These are phyloP conservation scores for Nigrospora oryzae DNA, from an alignment of 2,329 filamentous ascomycete species.

Conservation along the genomic window DNA sequence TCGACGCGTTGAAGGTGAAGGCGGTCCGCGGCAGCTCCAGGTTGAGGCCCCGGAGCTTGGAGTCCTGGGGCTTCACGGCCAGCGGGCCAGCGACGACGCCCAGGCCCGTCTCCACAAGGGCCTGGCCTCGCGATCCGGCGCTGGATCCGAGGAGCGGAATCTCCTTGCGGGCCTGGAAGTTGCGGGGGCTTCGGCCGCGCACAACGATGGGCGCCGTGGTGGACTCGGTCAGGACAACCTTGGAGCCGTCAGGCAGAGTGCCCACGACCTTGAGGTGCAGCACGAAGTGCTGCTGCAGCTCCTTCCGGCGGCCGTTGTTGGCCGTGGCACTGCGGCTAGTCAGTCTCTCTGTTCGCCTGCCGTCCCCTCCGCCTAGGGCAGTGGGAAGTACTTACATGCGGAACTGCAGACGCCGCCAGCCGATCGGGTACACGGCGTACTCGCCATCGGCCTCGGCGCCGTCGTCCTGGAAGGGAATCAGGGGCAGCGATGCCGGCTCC, in stretches of 20 bases:
- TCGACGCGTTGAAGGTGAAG: conserved; percentile 51
- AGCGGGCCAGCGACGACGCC: conserved; percentile 52
- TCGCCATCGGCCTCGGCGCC: conserved; percentile 60
- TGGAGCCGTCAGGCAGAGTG: conserved; percentile 74
- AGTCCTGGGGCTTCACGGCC: conserved; percentile 44
- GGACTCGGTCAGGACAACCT: conserved; percentile 73
- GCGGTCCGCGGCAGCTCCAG: conserved; percentile 47
- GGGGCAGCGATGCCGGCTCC: conserved; percentile 74
- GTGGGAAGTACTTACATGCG: conserved; percentile 49
- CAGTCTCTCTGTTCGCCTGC: background rate
- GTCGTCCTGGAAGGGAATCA: conserved; percentile 60
- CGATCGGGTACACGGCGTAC: conserved; percentile 83
- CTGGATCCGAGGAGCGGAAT: conserved; percentile 75
- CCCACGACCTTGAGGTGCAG: conserved; percentile 80
- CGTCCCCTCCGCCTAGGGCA: background rate
- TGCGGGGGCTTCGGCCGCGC: conserved; percentile 82
- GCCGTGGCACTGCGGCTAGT: conserved; percentile 62
- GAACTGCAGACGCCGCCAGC: conserved; percentile 90
- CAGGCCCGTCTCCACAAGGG: conserved; percentile 54
- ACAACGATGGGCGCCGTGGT: conserved; percentile 89
- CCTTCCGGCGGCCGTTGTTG: conserved; percentile 90
- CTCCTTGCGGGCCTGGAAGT: conserved; percentile 91
- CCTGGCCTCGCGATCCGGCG: conserved; percentile 70
- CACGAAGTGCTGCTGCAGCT: conserved; percentile 93
- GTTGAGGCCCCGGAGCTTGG: conserved; percentile 41